Conservation (phyloP, 2,329 filamentous ascomycete genomes). For the Fusarium paranaense region DNA sequence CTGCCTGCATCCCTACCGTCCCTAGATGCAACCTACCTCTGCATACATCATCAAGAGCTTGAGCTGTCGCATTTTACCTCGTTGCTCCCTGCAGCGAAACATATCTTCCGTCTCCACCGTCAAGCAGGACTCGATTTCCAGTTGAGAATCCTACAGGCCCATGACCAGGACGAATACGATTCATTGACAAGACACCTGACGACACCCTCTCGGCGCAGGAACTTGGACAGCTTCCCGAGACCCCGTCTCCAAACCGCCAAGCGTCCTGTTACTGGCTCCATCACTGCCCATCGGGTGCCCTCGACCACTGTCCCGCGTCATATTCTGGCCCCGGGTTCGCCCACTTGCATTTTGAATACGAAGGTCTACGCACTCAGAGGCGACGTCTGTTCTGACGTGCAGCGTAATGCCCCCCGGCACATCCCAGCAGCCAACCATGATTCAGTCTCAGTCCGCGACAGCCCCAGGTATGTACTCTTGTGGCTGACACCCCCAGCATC, state of each 20-base stretch:
- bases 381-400: conserved; percentile 20
- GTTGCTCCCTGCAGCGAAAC: conserved; percentile 21
- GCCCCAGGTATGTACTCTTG: conserved; percentile 40
- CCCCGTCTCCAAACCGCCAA: conserved; percentile 7
- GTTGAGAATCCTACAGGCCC: conserved; percentile 17
- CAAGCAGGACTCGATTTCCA: conserved; percentile 17
- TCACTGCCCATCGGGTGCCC: conserved; percentile 11
- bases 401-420: conserved; percentile 30
- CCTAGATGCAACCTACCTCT: conserved; percentile 7
- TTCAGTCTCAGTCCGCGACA: conserved; percentile 39
- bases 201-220: conserved; percentile 21
- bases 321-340: conserved; percentile 11
- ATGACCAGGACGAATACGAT: conserved; percentile 14
- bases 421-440: conserved; percentile 43
- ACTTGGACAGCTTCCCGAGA: conserved; percentile 16
- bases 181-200: conserved; percentile 20
- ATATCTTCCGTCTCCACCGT: conserved; percentile 20
- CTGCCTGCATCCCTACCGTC: conserved; percentile 8
- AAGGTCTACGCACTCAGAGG: conserved; percentile 20
- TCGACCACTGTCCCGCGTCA: conserved; percentile 8
- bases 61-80: not conserved
- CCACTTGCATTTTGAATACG: conserved; percentile 31
- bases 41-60: conserved; percentile 14
- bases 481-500: conserved; percentile 22
- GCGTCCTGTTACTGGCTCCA: conserved; percentile 9